phyloP scores from a whole-genome alignment of 2,329 filamentous ascomycete species.

The Colletotrichum aenigma region DNA sequence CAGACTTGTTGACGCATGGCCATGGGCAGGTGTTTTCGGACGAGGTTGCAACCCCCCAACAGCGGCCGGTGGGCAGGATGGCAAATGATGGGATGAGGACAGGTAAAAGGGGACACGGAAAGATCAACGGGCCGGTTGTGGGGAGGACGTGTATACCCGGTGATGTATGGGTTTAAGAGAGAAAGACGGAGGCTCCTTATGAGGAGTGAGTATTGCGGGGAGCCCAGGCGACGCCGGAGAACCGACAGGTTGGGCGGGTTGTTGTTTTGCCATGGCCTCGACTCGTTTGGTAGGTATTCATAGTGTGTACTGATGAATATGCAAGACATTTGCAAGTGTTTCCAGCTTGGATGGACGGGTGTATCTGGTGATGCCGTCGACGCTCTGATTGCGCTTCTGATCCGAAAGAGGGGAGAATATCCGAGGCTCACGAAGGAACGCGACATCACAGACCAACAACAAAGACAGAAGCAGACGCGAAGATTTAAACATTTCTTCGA shows the following conservation, averaged over 20 bases:
- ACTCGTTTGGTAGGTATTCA: background rate
- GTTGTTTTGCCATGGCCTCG: background rate
- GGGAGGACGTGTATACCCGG: slow-evolving; percentile 11
- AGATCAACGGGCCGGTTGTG: background rate
- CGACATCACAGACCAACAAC: background rate
- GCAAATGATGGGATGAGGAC: background rate
- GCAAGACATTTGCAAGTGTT: background rate
- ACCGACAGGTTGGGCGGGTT: background rate
- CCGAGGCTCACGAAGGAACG: background rate
- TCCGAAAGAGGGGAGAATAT: background rate
- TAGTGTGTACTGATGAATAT: background rate
- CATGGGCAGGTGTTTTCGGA: background rate
- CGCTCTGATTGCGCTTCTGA: accelerated
- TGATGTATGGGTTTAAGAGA: background rate
- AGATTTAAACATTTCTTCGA: background rate
- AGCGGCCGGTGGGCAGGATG: background rate
- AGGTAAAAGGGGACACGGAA: background rate
- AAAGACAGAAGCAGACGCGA: background rate
- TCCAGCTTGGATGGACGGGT: background rate
- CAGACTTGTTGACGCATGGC: background rate
- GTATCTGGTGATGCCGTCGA: background rate
- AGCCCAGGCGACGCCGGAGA: background rate
- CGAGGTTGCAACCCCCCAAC: background rate
- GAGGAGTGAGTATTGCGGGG: background rate
- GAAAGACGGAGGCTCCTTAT: background rate